Percentiles rank a stretch among this genome's conserved stretches.
Conservation (phyloP, 225 moss, liverwort and hornwort species). For the Asterella californica region DNA sequence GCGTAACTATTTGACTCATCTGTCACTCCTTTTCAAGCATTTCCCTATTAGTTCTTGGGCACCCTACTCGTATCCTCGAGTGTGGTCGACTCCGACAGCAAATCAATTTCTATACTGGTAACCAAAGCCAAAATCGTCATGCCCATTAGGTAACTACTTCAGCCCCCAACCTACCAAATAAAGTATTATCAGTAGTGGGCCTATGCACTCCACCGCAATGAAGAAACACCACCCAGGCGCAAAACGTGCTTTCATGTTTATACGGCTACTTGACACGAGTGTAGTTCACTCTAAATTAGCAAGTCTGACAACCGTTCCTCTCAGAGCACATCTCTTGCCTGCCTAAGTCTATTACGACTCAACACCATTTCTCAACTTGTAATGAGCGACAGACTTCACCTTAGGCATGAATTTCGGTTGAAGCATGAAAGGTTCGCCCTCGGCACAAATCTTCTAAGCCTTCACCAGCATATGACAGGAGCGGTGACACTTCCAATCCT, state of each 20-base stretch:
- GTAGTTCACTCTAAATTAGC: not conserved
- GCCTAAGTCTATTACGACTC: not conserved
- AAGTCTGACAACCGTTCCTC: not conserved
- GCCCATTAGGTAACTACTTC: not conserved
- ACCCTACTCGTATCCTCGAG: not conserved
- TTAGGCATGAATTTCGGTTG: conserved; percentile 39
- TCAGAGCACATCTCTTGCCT: not conserved
- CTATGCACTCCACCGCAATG: not conserved
- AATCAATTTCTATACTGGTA: not conserved
- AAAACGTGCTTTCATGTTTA: not conserved
- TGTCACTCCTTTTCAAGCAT: not conserved
- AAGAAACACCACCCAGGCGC: not conserved
- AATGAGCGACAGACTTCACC: not conserved
- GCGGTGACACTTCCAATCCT: conserved; percentile 55
- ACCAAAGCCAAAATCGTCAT: conserved; percentile 1
- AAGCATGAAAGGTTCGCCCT: conserved; percentile 40
- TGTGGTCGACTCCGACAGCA: not conserved
- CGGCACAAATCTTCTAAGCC: conserved; percentile 48
- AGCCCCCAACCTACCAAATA: not conserved
- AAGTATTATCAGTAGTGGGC: not conserved
- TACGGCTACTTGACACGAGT: not conserved
- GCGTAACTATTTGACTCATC: conserved; percentile 2
- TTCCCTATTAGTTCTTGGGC: not conserved
- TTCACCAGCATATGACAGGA: conserved; percentile 54
- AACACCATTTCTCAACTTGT: not conserved